phyloP scores from a whole-genome alignment of 441 rosid species.

The Adansonia gregorii region DNA sequence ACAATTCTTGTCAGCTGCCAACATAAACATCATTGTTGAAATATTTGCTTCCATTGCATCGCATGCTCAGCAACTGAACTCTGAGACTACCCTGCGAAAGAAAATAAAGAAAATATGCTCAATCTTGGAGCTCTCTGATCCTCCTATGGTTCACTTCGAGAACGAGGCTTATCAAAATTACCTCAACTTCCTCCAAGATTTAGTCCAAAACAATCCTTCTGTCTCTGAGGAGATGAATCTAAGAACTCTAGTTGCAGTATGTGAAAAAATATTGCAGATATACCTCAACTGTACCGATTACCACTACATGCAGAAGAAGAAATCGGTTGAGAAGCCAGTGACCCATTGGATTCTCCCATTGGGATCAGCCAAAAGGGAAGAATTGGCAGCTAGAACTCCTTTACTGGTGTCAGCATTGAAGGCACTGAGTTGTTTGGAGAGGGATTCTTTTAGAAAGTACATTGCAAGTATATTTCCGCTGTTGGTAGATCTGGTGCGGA shows the following conservation, averaged over 20 bases:
- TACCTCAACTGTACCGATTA: constrained; percentile 65
- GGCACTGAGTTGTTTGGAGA: constrained; percentile 54
- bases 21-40: constrained; percentile 52
- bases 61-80: constrained; percentile 73
- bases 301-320: constrained; percentile 21
- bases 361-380: constrained; percentile 78
- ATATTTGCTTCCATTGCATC: constrained; percentile 65
- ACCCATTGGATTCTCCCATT: constrained; percentile 74
- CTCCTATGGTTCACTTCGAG: constrained; percentile 88
- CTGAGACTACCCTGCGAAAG: constrained; percentile 57
- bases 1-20: constrained; percentile 52
- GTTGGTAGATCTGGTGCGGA: constrained; percentile 80
- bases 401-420: constrained; percentile 68
- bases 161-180: constrained; percentile 80
- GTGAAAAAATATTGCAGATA: constrained; percentile 61
- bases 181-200: constrained; percentile 67
- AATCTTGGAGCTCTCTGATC: constrained; percentile 71
- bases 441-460: constrained; percentile 59
- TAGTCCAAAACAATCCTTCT: constrained; percentile 48
- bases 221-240: constrained; percentile 53
- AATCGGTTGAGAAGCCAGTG: constrained; percentile 39
- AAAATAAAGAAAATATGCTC: constrained; percentile 81
- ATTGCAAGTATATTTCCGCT: constrained; percentile 63
- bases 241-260: constrained; percentile 60
- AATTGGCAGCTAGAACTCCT: constrained; percentile 73